Conservation (phyloP, 2,329 filamentous ascomycete species). For the Camillea tinctor region DNA sequence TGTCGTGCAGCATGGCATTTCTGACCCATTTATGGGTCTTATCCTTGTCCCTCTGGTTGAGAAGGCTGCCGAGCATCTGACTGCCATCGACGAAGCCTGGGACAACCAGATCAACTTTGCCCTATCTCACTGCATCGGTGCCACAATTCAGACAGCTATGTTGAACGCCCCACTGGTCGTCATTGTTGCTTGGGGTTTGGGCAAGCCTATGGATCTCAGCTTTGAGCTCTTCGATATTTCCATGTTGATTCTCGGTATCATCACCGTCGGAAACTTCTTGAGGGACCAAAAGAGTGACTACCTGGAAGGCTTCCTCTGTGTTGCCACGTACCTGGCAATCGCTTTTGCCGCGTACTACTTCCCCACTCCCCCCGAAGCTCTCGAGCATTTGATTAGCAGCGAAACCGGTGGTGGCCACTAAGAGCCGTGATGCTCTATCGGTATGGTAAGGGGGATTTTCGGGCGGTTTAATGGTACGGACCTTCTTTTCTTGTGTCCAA, state of each 20-base stretch:
- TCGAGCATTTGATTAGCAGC: constrained; percentile 36
- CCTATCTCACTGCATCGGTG: constrained; percentile 79
- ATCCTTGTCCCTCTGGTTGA: constrained; percentile 82
- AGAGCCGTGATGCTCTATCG: background rate
- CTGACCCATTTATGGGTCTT: constrained; percentile 61
- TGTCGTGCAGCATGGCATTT: constrained; percentile 44
- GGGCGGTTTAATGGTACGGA: background rate
- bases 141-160: constrained; percentile 85
- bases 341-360: constrained; percentile 59
- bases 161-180: constrained; percentile 84
- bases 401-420: background rate
- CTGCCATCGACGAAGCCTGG: constrained; percentile 81
- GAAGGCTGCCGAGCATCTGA: constrained; percentile 83
- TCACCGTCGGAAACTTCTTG: constrained; percentile 85
- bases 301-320: constrained; percentile 78
- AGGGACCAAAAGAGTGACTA: constrained; percentile 89
- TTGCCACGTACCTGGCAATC: constrained; percentile 64
- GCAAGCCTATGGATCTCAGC: constrained; percentile 70
- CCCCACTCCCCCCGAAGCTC: constrained; percentile 57
- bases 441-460: background rate
- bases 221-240: constrained; percentile 87
- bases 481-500: background rate
- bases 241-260: constrained; percentile 76
- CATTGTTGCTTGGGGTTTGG: constrained; percentile 77
- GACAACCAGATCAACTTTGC: constrained; percentile 84